Percentiles rank a stretch among this genome's conserved stretches.
phyloP scores from a whole-genome alignment of 1,284 basidiomycete species.

The Rhizoctonia solani region DNA sequence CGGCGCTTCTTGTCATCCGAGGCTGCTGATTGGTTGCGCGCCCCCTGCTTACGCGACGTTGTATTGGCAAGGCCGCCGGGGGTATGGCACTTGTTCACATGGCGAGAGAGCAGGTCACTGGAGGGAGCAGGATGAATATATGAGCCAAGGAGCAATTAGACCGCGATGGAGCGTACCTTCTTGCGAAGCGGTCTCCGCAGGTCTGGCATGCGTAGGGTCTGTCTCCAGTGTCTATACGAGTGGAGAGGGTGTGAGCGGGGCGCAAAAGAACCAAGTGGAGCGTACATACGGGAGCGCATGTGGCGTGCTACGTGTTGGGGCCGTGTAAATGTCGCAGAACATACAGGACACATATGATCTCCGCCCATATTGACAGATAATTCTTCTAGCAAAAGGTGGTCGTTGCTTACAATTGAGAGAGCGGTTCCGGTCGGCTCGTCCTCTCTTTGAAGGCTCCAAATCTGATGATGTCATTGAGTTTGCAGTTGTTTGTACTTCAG shows the following conservation, averaged over 20 bases:
- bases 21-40: constrained; percentile 33
- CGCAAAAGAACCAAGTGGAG: constrained; percentile 11
- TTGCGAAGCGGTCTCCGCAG: constrained; percentile 86
- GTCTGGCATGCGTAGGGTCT: constrained; percentile 87
- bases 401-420: constrained; percentile 1
- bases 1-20: constrained; percentile 36
- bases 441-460: constrained; percentile 19
- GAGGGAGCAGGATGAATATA: constrained; percentile 26
- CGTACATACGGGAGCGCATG: constrained; percentile 30
- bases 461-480: constrained; percentile 23
- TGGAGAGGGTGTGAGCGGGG: constrained; percentile 30
- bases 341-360: constrained; percentile 32
- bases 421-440: constrained; percentile 7
- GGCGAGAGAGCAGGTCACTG: constrained; percentile 83
- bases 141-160: constrained; percentile 14
- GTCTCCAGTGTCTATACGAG: constrained; percentile 78
- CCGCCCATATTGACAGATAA: constrained; percentile 17
- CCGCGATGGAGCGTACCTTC: constrained; percentile 70
- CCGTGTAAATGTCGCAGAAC: constrained; percentile 30
- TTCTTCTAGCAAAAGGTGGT: constrained; percentile 14
- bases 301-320: constrained; percentile 35
- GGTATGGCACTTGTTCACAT: constrained; percentile 88
- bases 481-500: too few species aligned
- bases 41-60: constrained; percentile 45
- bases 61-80: constrained; percentile 63